A percentile compares a stretch with the other conserved stretches of the same genome.
phyloP scores from a whole-genome alignment of 768 basidiomycete genomes.

The Boletus pseudopeckii region DNA sequence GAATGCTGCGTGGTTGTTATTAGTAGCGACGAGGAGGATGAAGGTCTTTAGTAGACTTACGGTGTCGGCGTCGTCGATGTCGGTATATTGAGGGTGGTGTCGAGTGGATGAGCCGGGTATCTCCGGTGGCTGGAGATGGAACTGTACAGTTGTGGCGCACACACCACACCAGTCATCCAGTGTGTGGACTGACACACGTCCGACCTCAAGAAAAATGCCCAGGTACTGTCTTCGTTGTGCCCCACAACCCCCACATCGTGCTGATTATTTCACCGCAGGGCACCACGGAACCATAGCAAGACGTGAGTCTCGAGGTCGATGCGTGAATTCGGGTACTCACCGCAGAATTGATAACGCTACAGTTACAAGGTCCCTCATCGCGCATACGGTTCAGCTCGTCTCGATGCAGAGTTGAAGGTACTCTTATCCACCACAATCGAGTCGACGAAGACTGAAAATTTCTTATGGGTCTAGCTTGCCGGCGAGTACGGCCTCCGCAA shows the following conservation, averaged over 20 bases:
- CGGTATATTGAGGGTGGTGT: slow-evolving; percentile 42
- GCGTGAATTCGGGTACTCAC: slow-evolving; percentile 64
- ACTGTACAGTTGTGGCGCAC: slow-evolving; percentile 64
- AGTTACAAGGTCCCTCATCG: slow-evolving; percentile 99
- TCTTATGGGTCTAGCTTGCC: slow-evolving; percentile 64
- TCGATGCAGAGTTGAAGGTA: slow-evolving; percentile 99
- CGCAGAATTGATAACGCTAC: slow-evolving; percentile 49
- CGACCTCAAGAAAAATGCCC: slow-evolving; percentile 76
- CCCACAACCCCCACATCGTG: neutral
- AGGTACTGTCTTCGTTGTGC: slow-evolving; percentile 52
- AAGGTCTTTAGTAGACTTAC: slow-evolving; percentile 37
- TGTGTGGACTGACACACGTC: slow-evolving; percentile 33
- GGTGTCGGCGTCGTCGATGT: slow-evolving; percentile 46
- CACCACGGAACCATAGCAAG: slow-evolving; percentile 90
- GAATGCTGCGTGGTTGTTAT: slow-evolving; percentile 40
- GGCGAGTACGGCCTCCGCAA: slow-evolving; percentile 99
- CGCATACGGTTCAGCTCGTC: slow-evolving; percentile 95
- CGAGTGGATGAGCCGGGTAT: slow-evolving; percentile 39
- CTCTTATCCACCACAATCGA: neutral
- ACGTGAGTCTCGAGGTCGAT: slow-evolving; percentile 86
- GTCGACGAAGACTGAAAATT: neutral
- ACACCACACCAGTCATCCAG: slow-evolving; percentile 33
- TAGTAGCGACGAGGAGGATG: slow-evolving; percentile 13
- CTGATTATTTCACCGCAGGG: slow-evolving; percentile 50
- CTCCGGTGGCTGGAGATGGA: slow-evolving; percentile 60